Conservation (phyloP, 2,329 filamentous ascomycete genomes). For the Arthroderma uncinatum region DNA sequence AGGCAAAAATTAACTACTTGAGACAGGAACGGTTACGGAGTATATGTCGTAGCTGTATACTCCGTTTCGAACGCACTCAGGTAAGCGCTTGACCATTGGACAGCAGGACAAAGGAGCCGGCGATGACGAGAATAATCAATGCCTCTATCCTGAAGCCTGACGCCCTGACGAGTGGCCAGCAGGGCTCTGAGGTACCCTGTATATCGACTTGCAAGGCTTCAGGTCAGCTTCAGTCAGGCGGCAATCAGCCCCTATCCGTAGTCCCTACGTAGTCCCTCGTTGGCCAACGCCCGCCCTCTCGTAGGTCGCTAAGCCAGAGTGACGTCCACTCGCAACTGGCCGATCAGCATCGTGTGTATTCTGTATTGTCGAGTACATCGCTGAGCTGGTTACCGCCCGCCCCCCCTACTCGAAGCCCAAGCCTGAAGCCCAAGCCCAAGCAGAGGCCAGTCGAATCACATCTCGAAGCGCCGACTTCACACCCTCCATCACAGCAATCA, state of each 20-base stretch:
- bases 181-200: not conserved
- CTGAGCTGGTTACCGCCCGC: too few relatives aligned
- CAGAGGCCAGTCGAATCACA: not conserved
- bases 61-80: not conserved
- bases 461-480: not conserved
- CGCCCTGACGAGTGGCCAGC: not conserved
- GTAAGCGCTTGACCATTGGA: not conserved
- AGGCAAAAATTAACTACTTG: not conserved
- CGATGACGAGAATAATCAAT: not conserved
- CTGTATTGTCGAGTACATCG: not conserved
- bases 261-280: too few relatives aligned
- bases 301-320: not conserved
- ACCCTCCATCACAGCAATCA: conserved; percentile 1
- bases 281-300: not conserved
- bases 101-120: not conserved
- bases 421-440: not conserved
- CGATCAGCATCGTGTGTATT: not conserved
- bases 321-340: not conserved
- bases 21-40: conserved; percentile 1
- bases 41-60: not conserved
- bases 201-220: not conserved
- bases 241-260: not conserved
- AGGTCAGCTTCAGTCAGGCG: not conserved
- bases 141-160: not conserved
- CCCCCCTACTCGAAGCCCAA: not conserved